Conservation (phyloP, 176 grass and related monocot genomes). For the Aegilops sharonensis region DNA sequence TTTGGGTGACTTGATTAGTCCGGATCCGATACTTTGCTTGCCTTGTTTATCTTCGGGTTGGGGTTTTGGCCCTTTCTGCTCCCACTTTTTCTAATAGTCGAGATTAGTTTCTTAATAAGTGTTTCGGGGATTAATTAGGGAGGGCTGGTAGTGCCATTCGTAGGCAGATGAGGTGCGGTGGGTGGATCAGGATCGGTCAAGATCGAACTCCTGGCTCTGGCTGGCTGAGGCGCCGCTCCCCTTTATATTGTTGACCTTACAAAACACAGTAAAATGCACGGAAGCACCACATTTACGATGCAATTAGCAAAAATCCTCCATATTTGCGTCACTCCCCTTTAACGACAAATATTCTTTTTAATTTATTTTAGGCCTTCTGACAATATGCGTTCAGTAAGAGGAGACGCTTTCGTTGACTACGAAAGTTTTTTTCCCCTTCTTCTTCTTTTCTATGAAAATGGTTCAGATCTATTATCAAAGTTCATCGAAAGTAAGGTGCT, state of each 20-base stretch:
- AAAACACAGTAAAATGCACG: neutral
- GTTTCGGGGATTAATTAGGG: neutral
- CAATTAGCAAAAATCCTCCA: too few relatives aligned
- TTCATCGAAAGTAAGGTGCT: too few relatives aligned
- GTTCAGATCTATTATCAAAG: too few relatives aligned
- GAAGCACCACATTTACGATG: too few relatives aligned
- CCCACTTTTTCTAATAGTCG: neutral
- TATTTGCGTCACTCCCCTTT: too few relatives aligned
- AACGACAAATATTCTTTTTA: too few relatives aligned
- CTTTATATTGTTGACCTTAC: neutral
- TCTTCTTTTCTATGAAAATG: too few relatives aligned
- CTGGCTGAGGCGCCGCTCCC: neutral
- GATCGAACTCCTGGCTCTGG: constrained; percentile 14
- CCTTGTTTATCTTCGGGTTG: constrained; percentile 35
- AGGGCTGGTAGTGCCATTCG: neutral
- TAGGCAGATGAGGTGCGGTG: neutral
- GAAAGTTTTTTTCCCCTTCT: too few relatives aligned
- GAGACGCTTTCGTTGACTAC: too few relatives aligned
- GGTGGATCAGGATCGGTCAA: constrained; percentile 26
- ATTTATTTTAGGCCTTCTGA: too few relatives aligned
- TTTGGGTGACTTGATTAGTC: constrained; percentile 17
- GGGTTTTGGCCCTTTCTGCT: constrained; percentile 29
- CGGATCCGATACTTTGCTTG: constrained; percentile 54
- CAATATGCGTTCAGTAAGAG: too few relatives aligned
- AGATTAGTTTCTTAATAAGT: neutral